Evolutionary conservation across 768 basidiomycete species (phyloP).

Genomic region (Kwoniella bestiolae): DNA sequence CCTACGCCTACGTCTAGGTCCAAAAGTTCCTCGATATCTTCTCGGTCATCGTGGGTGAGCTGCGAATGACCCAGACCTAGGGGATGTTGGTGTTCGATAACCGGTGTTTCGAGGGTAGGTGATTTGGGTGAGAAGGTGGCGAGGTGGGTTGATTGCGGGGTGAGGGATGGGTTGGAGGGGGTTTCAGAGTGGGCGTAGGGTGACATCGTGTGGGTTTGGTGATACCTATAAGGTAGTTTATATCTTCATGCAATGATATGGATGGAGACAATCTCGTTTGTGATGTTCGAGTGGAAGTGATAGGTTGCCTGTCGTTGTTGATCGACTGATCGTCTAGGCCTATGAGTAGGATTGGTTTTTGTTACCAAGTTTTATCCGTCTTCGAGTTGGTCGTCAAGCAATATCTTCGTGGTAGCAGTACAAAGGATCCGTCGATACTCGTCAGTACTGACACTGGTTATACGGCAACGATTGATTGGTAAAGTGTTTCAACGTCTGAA

Average conservation of each 20-base stretch:
- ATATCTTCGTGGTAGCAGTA: background rate
- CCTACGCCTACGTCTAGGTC: no score
- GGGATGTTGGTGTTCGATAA: background rate
- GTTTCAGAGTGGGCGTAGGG: slow-evolving; percentile 17
- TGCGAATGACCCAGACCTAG: background rate
- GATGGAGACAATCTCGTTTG: no score
- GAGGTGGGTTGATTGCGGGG: background rate
- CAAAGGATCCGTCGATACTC: no score
- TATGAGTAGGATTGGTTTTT: no score
- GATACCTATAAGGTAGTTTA: background rate
- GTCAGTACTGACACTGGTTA: no score
- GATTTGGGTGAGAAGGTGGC: slow-evolving; percentile 9
- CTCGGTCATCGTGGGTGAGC: background rate
- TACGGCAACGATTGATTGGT: no score
- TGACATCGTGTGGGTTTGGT: slow-evolving; percentile 1
- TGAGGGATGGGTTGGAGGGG: background rate
- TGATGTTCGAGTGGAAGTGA: background rate
- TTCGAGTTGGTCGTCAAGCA: background rate
- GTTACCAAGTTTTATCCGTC: background rate
- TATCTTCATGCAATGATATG: no score
- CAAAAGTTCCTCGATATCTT: slow-evolving; percentile 15
- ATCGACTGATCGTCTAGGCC: no score
- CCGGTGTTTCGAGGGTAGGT: slow-evolving; percentile 8
- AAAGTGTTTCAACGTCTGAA: no score
- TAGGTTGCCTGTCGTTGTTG: background rate